These are phyloP conservation scores for Spathaspora passalidarum DNA, from an alignment of 805 yeast genomes.

Conservation along the genomic window DNA sequence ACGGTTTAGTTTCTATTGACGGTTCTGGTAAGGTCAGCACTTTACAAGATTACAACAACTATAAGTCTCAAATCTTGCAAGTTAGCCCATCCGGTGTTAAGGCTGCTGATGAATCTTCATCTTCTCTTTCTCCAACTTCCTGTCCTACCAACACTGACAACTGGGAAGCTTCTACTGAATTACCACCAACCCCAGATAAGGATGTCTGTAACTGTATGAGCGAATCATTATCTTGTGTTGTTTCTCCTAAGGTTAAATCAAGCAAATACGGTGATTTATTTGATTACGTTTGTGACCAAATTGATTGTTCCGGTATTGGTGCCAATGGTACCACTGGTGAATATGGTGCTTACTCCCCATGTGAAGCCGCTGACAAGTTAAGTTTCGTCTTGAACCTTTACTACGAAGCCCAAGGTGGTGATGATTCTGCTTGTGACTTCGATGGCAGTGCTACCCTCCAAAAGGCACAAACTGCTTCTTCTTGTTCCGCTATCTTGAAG, in stretches of 20 bases:
- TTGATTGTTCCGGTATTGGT: constrained; percentile 36
- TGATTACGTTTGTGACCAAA: constrained; percentile 26
- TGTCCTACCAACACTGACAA: constrained; percentile 32
- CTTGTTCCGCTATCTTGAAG: constrained; percentile 54
- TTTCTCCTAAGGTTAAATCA: constrained; percentile 21
- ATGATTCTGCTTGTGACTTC: constrained; percentile 34
- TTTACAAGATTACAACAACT: constrained; percentile 60
- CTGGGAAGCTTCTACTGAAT: constrained; percentile 38
- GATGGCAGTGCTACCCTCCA: constrained; percentile 40
- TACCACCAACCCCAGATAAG: constrained; percentile 45
- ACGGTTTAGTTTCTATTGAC: constrained; percentile 64
- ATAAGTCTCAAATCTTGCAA: constrained; percentile 53
- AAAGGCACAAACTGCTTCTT: constrained; percentile 30
- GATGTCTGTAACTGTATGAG: constrained; percentile 36
- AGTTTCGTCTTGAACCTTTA: constrained; percentile 38
- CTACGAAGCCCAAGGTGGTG: constrained; percentile 27
- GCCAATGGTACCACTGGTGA: constrained; percentile 38
- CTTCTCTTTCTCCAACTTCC: constrained; percentile 27
- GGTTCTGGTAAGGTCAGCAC: constrained; percentile 51
- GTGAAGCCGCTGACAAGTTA: constrained; percentile 34
- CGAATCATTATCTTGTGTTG: constrained; percentile 34
- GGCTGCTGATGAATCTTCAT: constrained; percentile 17
- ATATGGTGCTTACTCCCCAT: constrained; percentile 42
- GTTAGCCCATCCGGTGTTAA: constrained; percentile 34
- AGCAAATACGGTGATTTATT: constrained; percentile 36